A percentile compares a stretch with the other conserved stretches of the same genome.
Evolutionary conservation across 805 yeast genomes (phyloP).

Genomic region (Candida silvicultrix): DNA sequence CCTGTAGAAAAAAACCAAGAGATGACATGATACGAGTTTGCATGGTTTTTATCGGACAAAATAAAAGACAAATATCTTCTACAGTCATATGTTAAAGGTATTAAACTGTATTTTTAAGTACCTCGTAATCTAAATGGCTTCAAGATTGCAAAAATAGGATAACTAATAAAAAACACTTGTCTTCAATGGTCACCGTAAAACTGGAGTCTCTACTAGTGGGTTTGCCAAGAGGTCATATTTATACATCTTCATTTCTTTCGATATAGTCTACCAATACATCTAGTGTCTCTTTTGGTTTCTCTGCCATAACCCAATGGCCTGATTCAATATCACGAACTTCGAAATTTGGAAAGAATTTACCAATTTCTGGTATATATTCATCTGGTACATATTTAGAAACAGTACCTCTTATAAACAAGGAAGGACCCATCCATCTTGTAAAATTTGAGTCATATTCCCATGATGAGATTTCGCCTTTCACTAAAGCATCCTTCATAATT

Average conservation of each 20-base stretch:
- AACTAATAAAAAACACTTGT: no score
- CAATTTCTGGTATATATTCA: slow-evolving; percentile 68
- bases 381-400: slow-evolving; percentile 76
- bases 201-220: no score
- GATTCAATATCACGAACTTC: slow-evolving; percentile 68
- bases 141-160: no score
- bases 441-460: slow-evolving; percentile 66
- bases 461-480: slow-evolving; percentile 58
- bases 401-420: slow-evolving; percentile 75
- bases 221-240: no score
- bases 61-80: no score
- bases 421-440: slow-evolving; percentile 60
- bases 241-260: slow-evolving; percentile 33
- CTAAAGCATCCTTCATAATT: slow-evolving; percentile 57
- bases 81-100: no score
- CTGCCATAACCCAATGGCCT: slow-evolving; percentile 93
- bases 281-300: slow-evolving; percentile 74
- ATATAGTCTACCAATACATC: slow-evolving; percentile 57
- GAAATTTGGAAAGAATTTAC: slow-evolving; percentile 72
- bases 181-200: no score
- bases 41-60: no score
- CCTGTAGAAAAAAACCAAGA: no score
- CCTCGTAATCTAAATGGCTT: no score
- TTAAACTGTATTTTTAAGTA: no score
- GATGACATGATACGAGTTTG: no score